Evolutionary conservation across 1,284 basidiomycete species (phyloP), one percentile per base, ranked within the genome.

Genomic region (Cutaneotrichosporon curvatum): DNA sequence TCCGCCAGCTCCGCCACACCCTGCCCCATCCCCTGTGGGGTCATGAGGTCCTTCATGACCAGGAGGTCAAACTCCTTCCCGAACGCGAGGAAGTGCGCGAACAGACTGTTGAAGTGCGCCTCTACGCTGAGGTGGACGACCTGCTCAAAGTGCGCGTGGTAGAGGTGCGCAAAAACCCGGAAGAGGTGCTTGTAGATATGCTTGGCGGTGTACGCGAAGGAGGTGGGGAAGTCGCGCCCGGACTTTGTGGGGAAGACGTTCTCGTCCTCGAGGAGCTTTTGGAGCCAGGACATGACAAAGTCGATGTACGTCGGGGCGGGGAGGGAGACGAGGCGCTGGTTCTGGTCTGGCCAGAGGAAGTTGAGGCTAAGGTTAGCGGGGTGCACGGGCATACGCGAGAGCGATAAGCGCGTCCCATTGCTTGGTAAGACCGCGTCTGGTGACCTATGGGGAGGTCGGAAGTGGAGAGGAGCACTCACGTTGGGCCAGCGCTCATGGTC

Each of bases 241-340:
- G 88, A 85, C 74, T 95, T 96, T 8, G 92, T 96, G 2, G 94
- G 94, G 74, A 98, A 98, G 22, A 86, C 83, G 51, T 75, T 80
- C 62, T 96, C 91, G 71, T 97, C 94, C 59, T 91, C 85, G 31
- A 97, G 78, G 22, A 95, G 76, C 62, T 92, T 92, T 64, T 96
- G 90, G 5, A 95, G 81, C 92, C 92, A 97, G 11, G 89, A 92
- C 87, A 97, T 92, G 56, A 97, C 92, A 69, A 94, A 98, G 75
- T 98, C 94, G 56, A 97, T 92, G 73, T 98, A 97, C 21, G 90
- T 94, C 6, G 94, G 88, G 4, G 94, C 94, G 14, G 94, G 85
- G 0, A 99, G 77, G 58, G 94, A 83, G 34, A 97, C 87, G 58
- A 85, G 86, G 67, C 92, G 92, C 47, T 91, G 85, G 70, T 87